phyloP scores from a whole-genome alignment of 345 rosid genomes.

The Linum trigynum region DNA sequence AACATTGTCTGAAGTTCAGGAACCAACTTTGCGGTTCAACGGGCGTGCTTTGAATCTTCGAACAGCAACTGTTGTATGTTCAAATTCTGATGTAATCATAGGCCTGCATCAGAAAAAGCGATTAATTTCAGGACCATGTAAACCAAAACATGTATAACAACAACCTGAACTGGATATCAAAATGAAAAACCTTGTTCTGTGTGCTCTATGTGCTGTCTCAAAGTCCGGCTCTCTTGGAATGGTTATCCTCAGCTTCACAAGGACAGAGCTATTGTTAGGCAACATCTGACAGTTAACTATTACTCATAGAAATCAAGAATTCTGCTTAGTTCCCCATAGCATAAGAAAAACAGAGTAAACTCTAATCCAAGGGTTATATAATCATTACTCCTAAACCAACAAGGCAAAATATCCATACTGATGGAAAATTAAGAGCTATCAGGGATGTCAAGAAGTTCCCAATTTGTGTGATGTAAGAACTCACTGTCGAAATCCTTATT shows the following conservation, averaged over 20 bases:
- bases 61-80: slow-evolving; percentile 25
- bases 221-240: slow-evolving; percentile 88
- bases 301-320: neutral
- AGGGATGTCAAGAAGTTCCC: too few relatives aligned
- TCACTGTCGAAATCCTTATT: too few relatives aligned
- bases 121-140: slow-evolving; percentile 11
- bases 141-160: slow-evolving; percentile 3
- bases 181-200: slow-evolving; percentile 49
- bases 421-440: neutral
- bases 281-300: slow-evolving; percentile 8
- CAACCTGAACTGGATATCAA: slow-evolving; percentile 5
- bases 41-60: slow-evolving; percentile 88
- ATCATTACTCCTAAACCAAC: neutral
- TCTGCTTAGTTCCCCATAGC: neutral
- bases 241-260: slow-evolving; percentile 49
- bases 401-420: neutral
- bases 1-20: slow-evolving; percentile 8
- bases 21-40: slow-evolving; percentile 82
- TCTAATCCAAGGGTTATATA: neutral
- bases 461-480: too few relatives aligned
- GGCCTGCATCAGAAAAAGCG: slow-evolving; percentile 45
- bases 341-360: neutral
- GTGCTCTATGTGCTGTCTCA: slow-evolving; percentile 78
- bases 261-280: slow-evolving; percentile 34
- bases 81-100: slow-evolving; percentile 31